Percentiles rank a stretch among this genome's conserved stretches.
These are phyloP conservation scores for Fusarium sp. DNA, from an alignment of 2,329 filamentous ascomycete genomes.

Conservation along the genomic window DNA sequence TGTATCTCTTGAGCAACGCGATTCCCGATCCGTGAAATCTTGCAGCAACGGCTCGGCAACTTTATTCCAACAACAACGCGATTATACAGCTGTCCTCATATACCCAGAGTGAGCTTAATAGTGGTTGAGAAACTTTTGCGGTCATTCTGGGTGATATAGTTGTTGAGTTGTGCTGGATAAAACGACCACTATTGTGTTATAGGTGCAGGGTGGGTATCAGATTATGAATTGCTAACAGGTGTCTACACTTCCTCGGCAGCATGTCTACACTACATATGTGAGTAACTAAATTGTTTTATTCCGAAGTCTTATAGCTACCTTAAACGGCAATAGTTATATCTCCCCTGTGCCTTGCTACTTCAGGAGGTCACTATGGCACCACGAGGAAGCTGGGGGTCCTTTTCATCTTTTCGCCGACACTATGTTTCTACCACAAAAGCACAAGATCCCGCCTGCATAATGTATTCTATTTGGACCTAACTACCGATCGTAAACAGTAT, in stretches of 20 bases:
- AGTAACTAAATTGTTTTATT: neutral
- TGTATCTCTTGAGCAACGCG: slow-evolving; percentile 14
- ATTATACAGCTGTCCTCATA: no score
- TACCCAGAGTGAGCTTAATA: neutral
- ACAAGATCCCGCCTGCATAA: neutral
- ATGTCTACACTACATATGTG: no score
- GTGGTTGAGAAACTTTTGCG: neutral
- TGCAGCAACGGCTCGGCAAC: slow-evolving; percentile 35
- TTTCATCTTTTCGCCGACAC: neutral
- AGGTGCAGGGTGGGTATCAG: neutral
- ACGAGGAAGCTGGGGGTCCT: neutral
- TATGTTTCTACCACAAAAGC: neutral
- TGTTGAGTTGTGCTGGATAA: neutral
- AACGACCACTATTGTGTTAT: neutral
- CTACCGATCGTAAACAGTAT: neutral
- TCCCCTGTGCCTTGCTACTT: neutral
- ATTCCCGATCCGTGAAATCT: slow-evolving; percentile 36
- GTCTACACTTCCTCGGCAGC: neutral
- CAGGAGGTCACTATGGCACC: neutral
- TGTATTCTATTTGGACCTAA: neutral
- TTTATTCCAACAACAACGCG: slow-evolving; percentile 29
- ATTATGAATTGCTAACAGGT: neutral
- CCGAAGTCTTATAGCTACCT: neutral
- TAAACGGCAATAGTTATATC: neutral
- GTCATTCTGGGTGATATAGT: neutral